phyloP scores from a whole-genome alignment of 768 basidiomycete species.

The Amanita jacksonii region DNA sequence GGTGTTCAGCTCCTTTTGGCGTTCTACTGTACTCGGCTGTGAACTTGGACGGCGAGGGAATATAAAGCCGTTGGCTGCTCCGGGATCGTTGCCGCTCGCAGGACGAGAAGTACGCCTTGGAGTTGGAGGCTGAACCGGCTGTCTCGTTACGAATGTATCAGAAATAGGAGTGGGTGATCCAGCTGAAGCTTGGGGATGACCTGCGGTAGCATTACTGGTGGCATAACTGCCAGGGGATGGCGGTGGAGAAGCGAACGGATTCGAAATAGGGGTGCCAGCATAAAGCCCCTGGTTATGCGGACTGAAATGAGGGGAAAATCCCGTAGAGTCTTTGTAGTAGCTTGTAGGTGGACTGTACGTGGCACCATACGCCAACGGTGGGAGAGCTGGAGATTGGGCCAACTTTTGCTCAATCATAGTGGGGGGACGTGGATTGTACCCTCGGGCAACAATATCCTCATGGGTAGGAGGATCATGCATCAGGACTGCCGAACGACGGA shows the following conservation, averaged over 20 bases:
- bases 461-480: conserved; percentile 31
- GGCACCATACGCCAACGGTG: neutral
- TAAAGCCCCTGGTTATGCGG: neutral
- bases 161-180: neutral
- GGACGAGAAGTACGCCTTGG: conserved; percentile 2
- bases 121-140: neutral
- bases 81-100: conserved; percentile 7
- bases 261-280: neutral
- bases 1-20: neutral
- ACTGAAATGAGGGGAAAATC: too few relatives aligned
- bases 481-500: conserved; percentile 60
- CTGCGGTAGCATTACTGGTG: neutral
- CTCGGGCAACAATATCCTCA: conserved; percentile 25
- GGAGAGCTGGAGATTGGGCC: conserved; percentile 12
- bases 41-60: conserved; percentile 5
- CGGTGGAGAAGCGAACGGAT: neutral
- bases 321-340: neutral
- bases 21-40: neutral
- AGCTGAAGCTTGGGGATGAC: neutral
- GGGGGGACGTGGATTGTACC: conserved; percentile 49
- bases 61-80: conserved; percentile 7
- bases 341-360: neutral
- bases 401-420: conserved; percentile 49
- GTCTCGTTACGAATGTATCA: neutral
- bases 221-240: neutral